Conservation (phyloP, 2,329 filamentous ascomycete species). For the Pseudogymnoascus sp. region DNA sequence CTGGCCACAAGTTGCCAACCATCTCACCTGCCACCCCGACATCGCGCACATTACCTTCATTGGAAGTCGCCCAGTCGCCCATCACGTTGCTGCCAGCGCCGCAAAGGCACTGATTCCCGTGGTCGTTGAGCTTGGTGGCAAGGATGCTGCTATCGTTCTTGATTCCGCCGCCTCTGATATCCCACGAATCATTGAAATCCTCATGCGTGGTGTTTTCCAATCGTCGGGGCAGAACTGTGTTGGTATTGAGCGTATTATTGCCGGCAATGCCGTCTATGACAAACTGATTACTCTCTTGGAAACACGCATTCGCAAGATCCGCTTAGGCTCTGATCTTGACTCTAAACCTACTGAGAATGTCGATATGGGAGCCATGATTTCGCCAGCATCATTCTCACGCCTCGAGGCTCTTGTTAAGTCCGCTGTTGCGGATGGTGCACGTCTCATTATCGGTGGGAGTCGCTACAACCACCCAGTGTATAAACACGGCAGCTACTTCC, state of each 20-base stretch:
- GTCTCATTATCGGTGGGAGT: slow-evolving; percentile 71
- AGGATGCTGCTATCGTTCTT: slow-evolving; percentile 84
- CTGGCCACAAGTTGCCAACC: slow-evolving; percentile 74
- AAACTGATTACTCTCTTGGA: slow-evolving; percentile 61
- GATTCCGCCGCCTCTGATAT: slow-evolving; percentile 62
- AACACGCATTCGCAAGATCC: slow-evolving; percentile 65
- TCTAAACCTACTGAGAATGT: slow-evolving; percentile 39
- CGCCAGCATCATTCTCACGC: slow-evolving; percentile 62
- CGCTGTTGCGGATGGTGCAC: slow-evolving; percentile 71
- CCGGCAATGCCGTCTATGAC: slow-evolving; percentile 67
- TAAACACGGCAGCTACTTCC: slow-evolving; percentile 81
- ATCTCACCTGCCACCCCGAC: slow-evolving; percentile 75
- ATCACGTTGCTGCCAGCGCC: slow-evolving; percentile 78
- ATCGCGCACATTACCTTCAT: slow-evolving; percentile 95
- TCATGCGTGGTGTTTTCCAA: slow-evolving; percentile 91
- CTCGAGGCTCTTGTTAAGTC: slow-evolving; percentile 71
- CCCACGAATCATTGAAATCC: slow-evolving; percentile 65
- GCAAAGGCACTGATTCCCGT: slow-evolving; percentile 81
- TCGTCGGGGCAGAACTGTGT: slow-evolving; percentile 96
- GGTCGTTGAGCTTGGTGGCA: slow-evolving; percentile 86
- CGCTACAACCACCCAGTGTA: slow-evolving; percentile 64
- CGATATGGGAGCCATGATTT: slow-evolving; percentile 89
- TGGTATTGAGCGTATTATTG: slow-evolving; percentile 88
- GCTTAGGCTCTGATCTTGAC: slow-evolving; percentile 63
- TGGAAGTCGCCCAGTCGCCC: slow-evolving; percentile 77